These are phyloP conservation scores for Geotrichum macrosporum DNA, from an alignment of 1,139 yeast genomes.

Conservation along the genomic window DNA sequence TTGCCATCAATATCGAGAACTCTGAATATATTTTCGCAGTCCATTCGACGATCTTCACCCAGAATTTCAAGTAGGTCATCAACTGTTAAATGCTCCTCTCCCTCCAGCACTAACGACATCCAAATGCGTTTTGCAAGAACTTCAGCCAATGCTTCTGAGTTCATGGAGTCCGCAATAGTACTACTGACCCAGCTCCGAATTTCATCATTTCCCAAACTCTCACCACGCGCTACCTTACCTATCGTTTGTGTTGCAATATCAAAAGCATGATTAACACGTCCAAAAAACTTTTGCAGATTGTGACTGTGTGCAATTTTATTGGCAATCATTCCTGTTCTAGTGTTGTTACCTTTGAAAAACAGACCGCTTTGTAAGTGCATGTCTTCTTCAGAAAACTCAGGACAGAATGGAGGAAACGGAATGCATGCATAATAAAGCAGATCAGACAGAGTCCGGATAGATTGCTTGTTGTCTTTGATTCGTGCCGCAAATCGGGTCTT, in stretches of 20 bases:
- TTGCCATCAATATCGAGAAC: slow-evolving; percentile 39
- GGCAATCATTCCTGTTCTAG: slow-evolving; percentile 24
- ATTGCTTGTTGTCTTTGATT: slow-evolving; percentile 39
- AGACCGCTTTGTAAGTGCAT: slow-evolving; percentile 32
- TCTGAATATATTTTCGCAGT: slow-evolving; percentile 37
- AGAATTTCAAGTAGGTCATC: slow-evolving; percentile 40
- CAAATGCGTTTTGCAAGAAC: slow-evolving; percentile 41
- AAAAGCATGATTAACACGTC: slow-evolving; percentile 33
- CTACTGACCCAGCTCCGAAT: slow-evolving; percentile 27
- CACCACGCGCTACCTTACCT: slow-evolving; percentile 34
- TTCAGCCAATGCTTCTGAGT: slow-evolving; percentile 32
- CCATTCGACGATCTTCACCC: slow-evolving; percentile 34
- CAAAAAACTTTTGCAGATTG: slow-evolving; percentile 32
- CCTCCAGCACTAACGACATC: slow-evolving; percentile 43
- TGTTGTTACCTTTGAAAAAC: slow-evolving; percentile 27
- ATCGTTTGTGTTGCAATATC: slow-evolving; percentile 35
- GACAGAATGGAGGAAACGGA: slow-evolving; percentile 39
- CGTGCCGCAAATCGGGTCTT: slow-evolving; percentile 41
- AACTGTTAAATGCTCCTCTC: slow-evolving; percentile 35
- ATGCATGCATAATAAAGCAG: slow-evolving; percentile 37
- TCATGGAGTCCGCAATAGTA: slow-evolving; percentile 39
- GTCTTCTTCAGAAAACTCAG: slow-evolving; percentile 41
- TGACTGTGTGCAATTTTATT: slow-evolving; percentile 25
- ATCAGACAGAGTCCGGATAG: slow-evolving; percentile 34
- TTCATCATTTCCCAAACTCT: slow-evolving; percentile 13